These are phyloP conservation scores for Whalleya microplaca DNA, from an alignment of 2,329 filamentous ascomycete species.

Conservation along the genomic window DNA sequence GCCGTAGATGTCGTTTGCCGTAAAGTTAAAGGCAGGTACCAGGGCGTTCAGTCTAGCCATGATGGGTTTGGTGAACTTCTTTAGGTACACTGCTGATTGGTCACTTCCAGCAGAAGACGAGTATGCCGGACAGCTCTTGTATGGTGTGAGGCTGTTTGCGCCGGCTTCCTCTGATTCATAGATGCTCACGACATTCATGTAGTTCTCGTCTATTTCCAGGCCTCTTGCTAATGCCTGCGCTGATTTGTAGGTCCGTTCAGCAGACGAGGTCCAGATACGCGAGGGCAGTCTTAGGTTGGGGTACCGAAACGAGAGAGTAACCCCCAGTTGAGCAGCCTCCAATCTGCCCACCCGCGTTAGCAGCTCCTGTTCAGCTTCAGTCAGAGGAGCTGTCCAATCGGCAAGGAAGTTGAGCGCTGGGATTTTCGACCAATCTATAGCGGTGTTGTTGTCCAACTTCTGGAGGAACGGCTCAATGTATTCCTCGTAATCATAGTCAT, in stretches of 20 bases:
- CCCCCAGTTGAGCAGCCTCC: conserved; percentile 62
- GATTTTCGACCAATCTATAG: conserved; percentile 59
- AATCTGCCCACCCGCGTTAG: conserved; percentile 64
- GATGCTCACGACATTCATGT: conserved; percentile 58
- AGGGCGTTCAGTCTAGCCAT: conserved; percentile 57
- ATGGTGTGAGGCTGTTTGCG: conserved; percentile 65
- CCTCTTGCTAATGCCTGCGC: conserved; percentile 62
- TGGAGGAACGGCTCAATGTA: conserved; percentile 60
- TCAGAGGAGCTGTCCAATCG: conserved; percentile 60
- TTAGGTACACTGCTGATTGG: conserved; percentile 53
- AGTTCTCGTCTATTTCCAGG: conserved; percentile 54
- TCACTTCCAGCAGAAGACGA: conserved; percentile 55
- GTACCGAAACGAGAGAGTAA: conserved; percentile 62
- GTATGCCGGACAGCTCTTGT: conserved; percentile 67
- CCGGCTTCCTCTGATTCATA: conserved; percentile 60
- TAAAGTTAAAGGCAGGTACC: conserved; percentile 65
- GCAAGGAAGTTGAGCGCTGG: conserved; percentile 59
- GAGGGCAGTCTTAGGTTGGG: conserved; percentile 55
- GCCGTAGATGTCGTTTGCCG: conserved; percentile 62
- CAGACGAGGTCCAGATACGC: conserved; percentile 65
- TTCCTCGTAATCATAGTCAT: conserved; percentile 61
- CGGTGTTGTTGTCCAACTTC: conserved; percentile 62
- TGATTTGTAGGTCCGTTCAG: conserved; percentile 62
- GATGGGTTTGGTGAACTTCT: conserved; percentile 64
- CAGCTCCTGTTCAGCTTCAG: conserved; percentile 60